A percentile compares a stretch with the other conserved stretches of the same genome.
phyloP scores from a whole-genome alignment of 176 grass and related monocot genomes.

The Phragmites australis region DNA sequence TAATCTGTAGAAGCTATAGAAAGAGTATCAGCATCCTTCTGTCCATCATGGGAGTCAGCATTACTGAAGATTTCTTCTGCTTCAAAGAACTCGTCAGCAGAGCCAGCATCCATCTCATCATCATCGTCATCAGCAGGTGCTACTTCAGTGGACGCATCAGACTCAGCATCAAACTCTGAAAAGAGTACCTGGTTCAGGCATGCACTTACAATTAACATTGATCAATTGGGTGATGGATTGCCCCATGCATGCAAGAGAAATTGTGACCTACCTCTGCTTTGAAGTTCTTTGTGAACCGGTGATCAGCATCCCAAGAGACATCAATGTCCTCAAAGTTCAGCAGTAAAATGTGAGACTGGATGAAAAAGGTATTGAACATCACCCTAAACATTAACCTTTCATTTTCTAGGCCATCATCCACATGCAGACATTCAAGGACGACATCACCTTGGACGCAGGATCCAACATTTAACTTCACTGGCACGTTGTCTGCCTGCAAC shows the following conservation, averaged over 20 bases:
- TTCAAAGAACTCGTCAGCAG: conserved; percentile 84
- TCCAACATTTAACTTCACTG: conserved; percentile 85
- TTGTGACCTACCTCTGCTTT: conserved; percentile 75
- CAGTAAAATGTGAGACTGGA: conserved; percentile 81
- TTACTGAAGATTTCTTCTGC: conserved; percentile 90
- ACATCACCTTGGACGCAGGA: conserved; percentile 89
- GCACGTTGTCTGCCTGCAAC: conserved; percentile 74
- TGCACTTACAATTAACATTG: conserved; percentile 60
- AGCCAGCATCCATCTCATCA: conserved; percentile 65
- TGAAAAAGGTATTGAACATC: conserved; percentile 94
- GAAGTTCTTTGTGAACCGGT: conserved; percentile 79
- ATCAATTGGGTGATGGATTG: conserved; percentile 17
- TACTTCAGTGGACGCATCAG: conserved; percentile 53
- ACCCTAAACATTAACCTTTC: conserved; percentile 83
- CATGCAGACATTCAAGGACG: conserved; percentile 83
- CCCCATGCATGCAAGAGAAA: conserved; percentile 32
- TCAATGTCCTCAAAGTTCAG: conserved; percentile 85
- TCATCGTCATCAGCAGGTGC: conserved; percentile 41
- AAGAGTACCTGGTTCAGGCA: conserved; percentile 98
- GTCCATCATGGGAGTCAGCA: conserved; percentile 70
- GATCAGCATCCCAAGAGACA: conserved; percentile 65
- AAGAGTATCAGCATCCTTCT: conserved; percentile 48
- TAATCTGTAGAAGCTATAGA: conserved; percentile 44
- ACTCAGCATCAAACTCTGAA: conserved; percentile 92
- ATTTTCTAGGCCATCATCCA: conserved; percentile 53